Evolutionary conservation across 805 yeast genomes (phyloP).

Genomic region (Ogataea sp.): DNA sequence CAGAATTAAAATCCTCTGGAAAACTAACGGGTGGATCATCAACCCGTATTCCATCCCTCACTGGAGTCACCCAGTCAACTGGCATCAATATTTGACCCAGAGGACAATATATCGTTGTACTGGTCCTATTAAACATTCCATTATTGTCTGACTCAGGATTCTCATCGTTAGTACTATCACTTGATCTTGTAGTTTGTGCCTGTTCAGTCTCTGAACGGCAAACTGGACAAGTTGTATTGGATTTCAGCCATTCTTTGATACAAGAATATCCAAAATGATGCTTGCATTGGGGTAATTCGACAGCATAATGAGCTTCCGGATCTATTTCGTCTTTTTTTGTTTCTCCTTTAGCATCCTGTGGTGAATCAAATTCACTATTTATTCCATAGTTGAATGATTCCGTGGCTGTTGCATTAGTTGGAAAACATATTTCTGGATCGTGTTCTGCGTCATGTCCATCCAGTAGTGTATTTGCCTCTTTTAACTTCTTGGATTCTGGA

Average conservation of each 20-base stretch:
- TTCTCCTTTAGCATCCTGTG: conserved; percentile 4
- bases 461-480: neutral
- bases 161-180: neutral
- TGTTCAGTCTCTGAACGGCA: conserved; percentile 42
- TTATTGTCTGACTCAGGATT: conserved; percentile 3
- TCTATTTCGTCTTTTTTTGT: neutral
- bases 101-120: conserved; percentile 14
- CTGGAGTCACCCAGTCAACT: conserved; percentile 20
- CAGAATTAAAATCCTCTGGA: conserved; percentile 15
- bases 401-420: conserved; percentile 18
- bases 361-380: neutral
- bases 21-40: conserved; percentile 21
- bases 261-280: conserved; percentile 81
- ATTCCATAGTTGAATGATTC: neutral
- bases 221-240: conserved; percentile 71
- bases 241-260: conserved; percentile 67
- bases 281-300: conserved; percentile 63
- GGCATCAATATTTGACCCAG: conserved; percentile 23
- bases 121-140: neutral
- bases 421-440: conserved; percentile 20
- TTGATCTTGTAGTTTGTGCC: no score
- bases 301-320: conserved; percentile 46
- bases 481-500: neutral
- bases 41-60: conserved; percentile 7
- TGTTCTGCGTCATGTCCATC: neutral